A percentile compares a stretch with the other conserved stretches of the same genome.
These are phyloP conservation scores for Biscutella laevigata DNA, from an alignment of 441 rosid genomes.

Conservation along the genomic window DNA sequence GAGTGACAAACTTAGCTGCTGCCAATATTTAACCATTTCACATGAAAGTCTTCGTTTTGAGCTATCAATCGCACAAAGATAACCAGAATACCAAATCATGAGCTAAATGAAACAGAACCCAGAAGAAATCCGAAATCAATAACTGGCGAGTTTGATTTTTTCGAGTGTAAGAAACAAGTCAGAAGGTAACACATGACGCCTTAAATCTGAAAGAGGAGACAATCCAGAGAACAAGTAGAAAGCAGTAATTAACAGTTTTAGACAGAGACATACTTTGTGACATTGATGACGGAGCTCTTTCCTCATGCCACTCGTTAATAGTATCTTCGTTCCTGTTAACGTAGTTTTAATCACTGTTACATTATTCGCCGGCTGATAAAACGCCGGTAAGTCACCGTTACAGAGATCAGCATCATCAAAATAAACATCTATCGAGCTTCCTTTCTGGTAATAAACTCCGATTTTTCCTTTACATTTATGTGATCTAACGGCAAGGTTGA, in stretches of 20 bases:
- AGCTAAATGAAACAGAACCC: not conserved
- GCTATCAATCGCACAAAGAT: conserved; percentile 95
- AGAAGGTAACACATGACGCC: not conserved
- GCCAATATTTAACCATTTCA: conserved; percentile 98
- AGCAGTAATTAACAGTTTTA: not conserved
- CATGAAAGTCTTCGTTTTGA: conserved; percentile 95
- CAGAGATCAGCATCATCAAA: conserved; percentile 35
- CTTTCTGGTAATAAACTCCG: conserved; percentile 48
- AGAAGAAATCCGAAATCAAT: not conserved
- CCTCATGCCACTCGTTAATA: conserved; percentile 27
- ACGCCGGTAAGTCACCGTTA: conserved; percentile 40
- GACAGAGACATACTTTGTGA: conserved; percentile 28
- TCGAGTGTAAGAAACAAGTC: not conserved
- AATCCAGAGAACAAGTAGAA: not conserved
- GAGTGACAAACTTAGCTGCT: conserved; percentile 47
- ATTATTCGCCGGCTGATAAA: conserved; percentile 54
- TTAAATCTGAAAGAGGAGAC: not conserved
- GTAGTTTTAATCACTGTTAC: conserved; percentile 40
- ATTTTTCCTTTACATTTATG: conserved; percentile 57
- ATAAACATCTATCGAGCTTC: conserved; percentile 35
- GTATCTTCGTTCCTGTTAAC: conserved; percentile 39
- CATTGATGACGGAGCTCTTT: conserved; percentile 25
- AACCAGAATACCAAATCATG: too few relatives aligned
- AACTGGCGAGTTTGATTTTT: not conserved
- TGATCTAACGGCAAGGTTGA: conserved; percentile 48